These are phyloP conservation scores for Colletotrichum endophyticum DNA, from an alignment of 2,329 filamentous ascomycete species.

Conservation along the genomic window DNA sequence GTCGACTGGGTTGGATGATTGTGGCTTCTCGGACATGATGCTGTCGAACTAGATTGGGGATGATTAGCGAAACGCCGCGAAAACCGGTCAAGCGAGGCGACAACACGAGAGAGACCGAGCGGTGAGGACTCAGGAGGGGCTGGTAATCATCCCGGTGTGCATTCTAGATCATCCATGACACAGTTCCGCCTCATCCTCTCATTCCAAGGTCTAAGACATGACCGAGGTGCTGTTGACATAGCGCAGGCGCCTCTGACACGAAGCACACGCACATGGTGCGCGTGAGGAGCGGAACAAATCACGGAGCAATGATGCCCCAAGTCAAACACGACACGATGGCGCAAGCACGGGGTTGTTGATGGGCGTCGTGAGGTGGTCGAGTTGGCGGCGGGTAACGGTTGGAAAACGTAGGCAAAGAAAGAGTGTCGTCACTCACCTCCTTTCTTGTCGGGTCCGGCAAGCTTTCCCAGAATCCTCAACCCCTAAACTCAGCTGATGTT, in stretches of 20 bases:
- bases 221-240: constrained; percentile 19
- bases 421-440: constrained; percentile 18
- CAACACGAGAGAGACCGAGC: not conserved
- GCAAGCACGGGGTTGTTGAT: not conserved
- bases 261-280: not conserved
- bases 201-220: constrained; percentile 22
- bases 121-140: constrained; percentile 13
- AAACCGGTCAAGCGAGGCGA: not conserved
- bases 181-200: constrained; percentile 3
- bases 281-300: not conserved
- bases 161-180: constrained; percentile 11
- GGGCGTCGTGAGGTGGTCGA: not conserved
- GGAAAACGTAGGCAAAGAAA: not conserved
- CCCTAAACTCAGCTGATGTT: constrained; percentile 29
- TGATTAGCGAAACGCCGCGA: constrained; percentile 4
- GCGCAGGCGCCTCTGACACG: not conserved
- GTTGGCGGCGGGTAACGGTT: not conserved
- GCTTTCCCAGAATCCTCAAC: constrained; percentile 26
- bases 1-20: constrained; percentile 28
- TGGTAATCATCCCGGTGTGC: not conserved
- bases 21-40: constrained; percentile 36
- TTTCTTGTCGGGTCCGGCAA: constrained; percentile 18
- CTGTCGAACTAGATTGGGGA: not conserved
- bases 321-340: not conserved
- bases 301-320: not conserved